Percentiles rank a stretch among this genome's conserved stretches.
Evolutionary conservation across 1,284 basidiomycete genomes (phyloP).

Genomic region (Phlebopus sp.): DNA sequence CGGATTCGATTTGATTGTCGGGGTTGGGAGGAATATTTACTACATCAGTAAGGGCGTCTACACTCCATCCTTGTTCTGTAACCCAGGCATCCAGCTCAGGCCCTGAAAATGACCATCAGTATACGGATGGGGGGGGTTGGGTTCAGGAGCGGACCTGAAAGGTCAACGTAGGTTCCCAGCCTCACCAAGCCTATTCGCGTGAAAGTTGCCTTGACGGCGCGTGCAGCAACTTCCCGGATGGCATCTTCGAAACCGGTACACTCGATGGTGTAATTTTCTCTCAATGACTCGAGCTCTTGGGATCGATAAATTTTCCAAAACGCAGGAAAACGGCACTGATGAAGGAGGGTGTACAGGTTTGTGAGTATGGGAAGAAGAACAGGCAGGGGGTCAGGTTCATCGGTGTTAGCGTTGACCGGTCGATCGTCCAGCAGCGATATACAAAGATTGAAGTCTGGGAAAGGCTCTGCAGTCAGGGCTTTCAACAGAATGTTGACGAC

Average conservation of each 20-base stretch:
- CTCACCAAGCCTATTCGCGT: constrained; percentile 69
- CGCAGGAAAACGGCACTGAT: constrained; percentile 85
- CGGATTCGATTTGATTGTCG: constrained; percentile 94
- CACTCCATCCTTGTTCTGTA: constrained; percentile 71
- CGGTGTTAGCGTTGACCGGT: constrained; percentile 53
- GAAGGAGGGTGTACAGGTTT: constrained; percentile 73
- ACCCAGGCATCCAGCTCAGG: constrained; percentile 65
- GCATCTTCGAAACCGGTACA: constrained; percentile 79
- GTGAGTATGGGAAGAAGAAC: constrained; percentile 74
- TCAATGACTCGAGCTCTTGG: constrained; percentile 62
- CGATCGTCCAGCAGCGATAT: constrained; percentile 86
- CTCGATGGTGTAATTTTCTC: constrained; percentile 84
- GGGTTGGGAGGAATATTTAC: constrained; percentile 81
- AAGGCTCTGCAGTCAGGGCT: constrained; percentile 77
- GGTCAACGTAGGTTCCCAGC: constrained; percentile 70
- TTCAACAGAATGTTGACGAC: constrained; percentile 95
- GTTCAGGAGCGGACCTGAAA: constrained; percentile 47
- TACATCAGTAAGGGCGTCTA: constrained; percentile 58
- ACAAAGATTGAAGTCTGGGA: constrained; percentile 93
- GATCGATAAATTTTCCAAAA: constrained; percentile 83
- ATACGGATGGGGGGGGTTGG: background rate
- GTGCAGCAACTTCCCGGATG: constrained; percentile 72
- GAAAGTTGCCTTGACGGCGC: constrained; percentile 78
- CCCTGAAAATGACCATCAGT: constrained; percentile 37
- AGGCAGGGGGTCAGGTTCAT: constrained; percentile 79